Base-by-base conservation (phyloP, 1,284 basidiomycete species). In the Volvariella surrecta region DNA sequence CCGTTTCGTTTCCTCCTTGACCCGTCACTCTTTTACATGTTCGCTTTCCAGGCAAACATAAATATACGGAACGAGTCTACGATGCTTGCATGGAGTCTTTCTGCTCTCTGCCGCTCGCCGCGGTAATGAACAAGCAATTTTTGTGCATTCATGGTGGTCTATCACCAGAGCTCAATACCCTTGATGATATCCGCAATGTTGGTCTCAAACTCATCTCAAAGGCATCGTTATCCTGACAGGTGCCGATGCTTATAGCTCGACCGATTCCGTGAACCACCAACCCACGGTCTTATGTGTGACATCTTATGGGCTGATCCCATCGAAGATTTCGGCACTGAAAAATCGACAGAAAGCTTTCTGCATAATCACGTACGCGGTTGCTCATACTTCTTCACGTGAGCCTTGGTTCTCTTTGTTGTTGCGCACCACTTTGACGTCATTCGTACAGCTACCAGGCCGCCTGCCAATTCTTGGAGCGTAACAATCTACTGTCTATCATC, bases 131-230 rank as follows among this genome's bases (percentile, higher is more conserved):
- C 66, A 80, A 83, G 56, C 90, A 93, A 57, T 99, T 99, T 72
- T 83, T 99, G 60, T 98, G 94, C 59, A 93, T 99, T 4, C 96
- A 99, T 56, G 95, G 96, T 4, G 95, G 96, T n/a, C 76, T 99
- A 32, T 94, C 90, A 0, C 95, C 95, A 0, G 83, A 91, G 54
- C 74, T 99, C 3, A 71, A 82, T 53, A 84, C 82, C 3, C 68
- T 96, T 1, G 79, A 87, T 42, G 93, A 96, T 60, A 58, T 97
- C 28, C 68, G 76, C 34, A 62, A 63, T 13, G 89, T 89, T 50
- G 47, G 79, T 67, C 45, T 57, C 32, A 28, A 40, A 17, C 35
- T 24, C 32, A 28, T 32, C 21, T 31, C 39, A 30, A n/a, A n/a
- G n/a, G 24, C 35, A 18, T 17, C 24, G 28, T 32, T 38, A 9